A percentile compares a stretch with the other conserved stretches of the same genome.
Evolutionary conservation across 805 yeast genomes (phyloP).

Genomic region (Gaillardinia entomophila): DNA sequence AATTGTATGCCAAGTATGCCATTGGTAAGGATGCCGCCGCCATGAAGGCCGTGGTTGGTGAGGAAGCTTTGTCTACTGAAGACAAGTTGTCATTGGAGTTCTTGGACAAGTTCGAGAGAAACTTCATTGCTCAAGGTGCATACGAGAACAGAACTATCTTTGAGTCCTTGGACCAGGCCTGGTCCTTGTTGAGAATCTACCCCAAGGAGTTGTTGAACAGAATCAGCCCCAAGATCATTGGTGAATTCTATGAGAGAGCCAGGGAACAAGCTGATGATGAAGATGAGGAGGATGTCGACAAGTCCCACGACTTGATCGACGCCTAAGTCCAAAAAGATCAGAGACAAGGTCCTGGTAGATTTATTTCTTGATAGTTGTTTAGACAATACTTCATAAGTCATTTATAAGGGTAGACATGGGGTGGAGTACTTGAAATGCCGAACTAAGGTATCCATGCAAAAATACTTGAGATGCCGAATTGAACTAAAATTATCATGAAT

Average conservation of each 20-base stretch:
- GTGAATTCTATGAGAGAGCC: constrained; percentile 91
- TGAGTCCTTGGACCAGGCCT: constrained; percentile 95
- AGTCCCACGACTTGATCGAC: constrained; percentile 38
- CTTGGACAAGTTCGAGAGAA: constrained; percentile 95
- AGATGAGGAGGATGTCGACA: constrained; percentile 36
- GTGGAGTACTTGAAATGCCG: no score
- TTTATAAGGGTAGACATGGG: neutral
- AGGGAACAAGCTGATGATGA: constrained; percentile 60
- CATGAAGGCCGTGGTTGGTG: constrained; percentile 99
- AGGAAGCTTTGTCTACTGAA: constrained; percentile 95
- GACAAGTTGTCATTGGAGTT: constrained; percentile 96
- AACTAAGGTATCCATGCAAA: no score
- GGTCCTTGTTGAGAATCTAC: constrained; percentile 96
- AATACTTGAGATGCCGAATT: no score
- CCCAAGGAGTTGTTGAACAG: constrained; percentile 98
- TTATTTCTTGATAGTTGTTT: neutral
- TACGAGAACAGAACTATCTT: constrained; percentile 92
- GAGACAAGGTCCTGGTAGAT: no score
- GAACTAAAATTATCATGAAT: no score
- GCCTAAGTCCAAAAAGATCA: constrained; percentile 16
- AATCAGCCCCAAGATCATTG: constrained; percentile 94
- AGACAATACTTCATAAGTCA: neutral
- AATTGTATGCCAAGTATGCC: constrained; percentile 97
- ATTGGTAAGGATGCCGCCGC: constrained; percentile 99
- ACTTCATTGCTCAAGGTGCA: constrained; percentile 93